Percentiles rank a stretch among this genome's conserved stretches.
Conservation (phyloP, 2,329 filamentous ascomycete genomes). For the Colletotrichum incanum region DNA sequence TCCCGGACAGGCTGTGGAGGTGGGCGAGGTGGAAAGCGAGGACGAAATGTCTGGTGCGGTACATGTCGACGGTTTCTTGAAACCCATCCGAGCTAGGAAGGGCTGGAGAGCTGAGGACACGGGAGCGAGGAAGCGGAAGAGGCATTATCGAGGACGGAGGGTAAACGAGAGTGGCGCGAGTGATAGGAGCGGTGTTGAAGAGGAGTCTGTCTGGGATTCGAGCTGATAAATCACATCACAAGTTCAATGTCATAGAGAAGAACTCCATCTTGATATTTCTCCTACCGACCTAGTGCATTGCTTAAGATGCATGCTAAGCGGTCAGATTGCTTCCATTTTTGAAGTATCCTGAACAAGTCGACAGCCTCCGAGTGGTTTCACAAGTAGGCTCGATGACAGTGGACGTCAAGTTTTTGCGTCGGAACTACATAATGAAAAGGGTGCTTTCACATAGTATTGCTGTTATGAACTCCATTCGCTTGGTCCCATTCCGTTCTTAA, state of each 20-base stretch:
- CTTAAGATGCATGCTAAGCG: not conserved
- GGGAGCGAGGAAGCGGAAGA: constrained; percentile 39
- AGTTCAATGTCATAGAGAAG: not conserved
- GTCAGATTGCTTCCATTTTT: not conserved
- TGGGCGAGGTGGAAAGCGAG: constrained; percentile 59
- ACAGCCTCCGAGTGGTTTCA: not conserved
- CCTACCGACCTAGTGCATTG: not conserved
- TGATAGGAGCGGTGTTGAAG: not conserved
- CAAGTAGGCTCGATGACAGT: not conserved
- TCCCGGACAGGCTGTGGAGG: constrained; percentile 54
- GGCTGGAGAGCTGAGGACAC: constrained; percentile 58
- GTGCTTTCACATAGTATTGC: not conserved
- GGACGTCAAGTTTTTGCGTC: not conserved
- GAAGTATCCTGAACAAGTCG: not conserved
- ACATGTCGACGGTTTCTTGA: constrained; percentile 78
- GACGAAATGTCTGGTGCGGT: constrained; percentile 74
- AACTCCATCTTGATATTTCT: not conserved
- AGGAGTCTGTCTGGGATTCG: constrained; percentile 32
- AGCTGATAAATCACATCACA: not conserved
- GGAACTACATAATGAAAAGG: not conserved
- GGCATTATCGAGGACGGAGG: constrained; percentile 34
- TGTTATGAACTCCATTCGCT: not conserved
- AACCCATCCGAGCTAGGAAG: constrained; percentile 64
- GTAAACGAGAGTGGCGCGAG: constrained; percentile 24
- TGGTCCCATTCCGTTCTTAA: not conserved